Percentiles rank a stretch among this genome's conserved stretches.
These are phyloP conservation scores for Eurotiales sp. DNA, from an alignment of 2,329 filamentous ascomycete species.

Conservation along the genomic window DNA sequence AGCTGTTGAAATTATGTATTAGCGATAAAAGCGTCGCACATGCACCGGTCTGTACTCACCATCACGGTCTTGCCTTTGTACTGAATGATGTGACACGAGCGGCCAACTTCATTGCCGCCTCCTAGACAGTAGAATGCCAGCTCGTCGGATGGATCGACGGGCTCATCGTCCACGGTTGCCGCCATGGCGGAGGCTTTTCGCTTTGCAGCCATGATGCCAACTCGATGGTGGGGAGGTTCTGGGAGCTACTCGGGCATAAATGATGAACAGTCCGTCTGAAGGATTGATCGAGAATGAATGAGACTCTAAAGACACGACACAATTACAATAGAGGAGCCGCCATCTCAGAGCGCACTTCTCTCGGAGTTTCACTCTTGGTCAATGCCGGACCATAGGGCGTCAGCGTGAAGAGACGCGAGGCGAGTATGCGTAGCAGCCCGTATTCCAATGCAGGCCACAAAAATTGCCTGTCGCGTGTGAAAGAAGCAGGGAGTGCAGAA, in stretches of 20 bases:
- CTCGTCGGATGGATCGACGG: slow-evolving; percentile 89
- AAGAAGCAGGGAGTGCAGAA: no score
- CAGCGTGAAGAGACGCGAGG: not conserved
- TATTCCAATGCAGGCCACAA: no score
- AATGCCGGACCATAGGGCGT: not conserved
- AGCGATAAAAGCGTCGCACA: not conserved
- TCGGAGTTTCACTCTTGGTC: not conserved
- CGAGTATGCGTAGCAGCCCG: no score
- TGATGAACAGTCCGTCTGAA: no score
- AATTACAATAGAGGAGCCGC: slow-evolving; percentile 12
- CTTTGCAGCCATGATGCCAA: slow-evolving; percentile 74
- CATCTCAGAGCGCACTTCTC: slow-evolving; percentile 8
- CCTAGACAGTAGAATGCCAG: slow-evolving; percentile 90
- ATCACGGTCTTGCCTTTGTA: slow-evolving; percentile 99
- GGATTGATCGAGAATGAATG: no score
- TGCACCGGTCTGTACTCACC: slow-evolving; percentile 53
- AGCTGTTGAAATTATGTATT: slow-evolving; percentile 56
- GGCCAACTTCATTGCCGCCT: slow-evolving; percentile 93
- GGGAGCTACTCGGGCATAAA: no score
- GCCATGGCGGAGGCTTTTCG: slow-evolving; percentile 78
- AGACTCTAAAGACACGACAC: no score
- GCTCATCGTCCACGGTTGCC: slow-evolving; percentile 66
- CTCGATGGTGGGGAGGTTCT: not conserved
- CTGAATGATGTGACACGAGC: slow-evolving; percentile 95
- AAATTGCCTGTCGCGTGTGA: no score